Evolutionary conservation across 1,284 basidiomycete genomes (phyloP).

Genomic region (Sporisorium reilianum): DNA sequence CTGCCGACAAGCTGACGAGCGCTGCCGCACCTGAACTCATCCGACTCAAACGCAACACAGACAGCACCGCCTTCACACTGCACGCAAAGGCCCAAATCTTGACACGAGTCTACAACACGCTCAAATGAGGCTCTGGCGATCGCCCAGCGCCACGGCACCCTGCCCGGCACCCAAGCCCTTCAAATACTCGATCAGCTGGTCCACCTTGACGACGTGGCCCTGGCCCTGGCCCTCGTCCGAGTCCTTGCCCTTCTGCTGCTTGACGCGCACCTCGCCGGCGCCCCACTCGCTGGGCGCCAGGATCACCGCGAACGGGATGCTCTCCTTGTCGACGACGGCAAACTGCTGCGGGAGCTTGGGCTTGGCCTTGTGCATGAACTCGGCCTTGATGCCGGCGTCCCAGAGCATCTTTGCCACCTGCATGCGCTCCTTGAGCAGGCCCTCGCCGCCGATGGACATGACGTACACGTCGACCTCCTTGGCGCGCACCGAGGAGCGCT

Average conservation of each 20-base stretch:
- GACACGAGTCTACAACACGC: neutral
- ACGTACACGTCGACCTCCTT: slow-evolving; percentile 97
- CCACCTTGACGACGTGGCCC: slow-evolving; percentile 73
- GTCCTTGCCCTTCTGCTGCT: slow-evolving; percentile 86
- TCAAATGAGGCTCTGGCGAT: slow-evolving; percentile 36
- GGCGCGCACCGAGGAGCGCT: slow-evolving; percentile 74
- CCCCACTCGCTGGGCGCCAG: slow-evolving; percentile 88
- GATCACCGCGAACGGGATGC: slow-evolving; percentile 90
- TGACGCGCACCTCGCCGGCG: slow-evolving; percentile 78
- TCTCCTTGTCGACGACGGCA: slow-evolving; percentile 88
- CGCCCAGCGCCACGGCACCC: slow-evolving; percentile 16
- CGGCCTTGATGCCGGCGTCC: slow-evolving; percentile 90
- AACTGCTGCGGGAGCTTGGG: slow-evolving; percentile 80
- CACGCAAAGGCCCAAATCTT: too few species aligned
- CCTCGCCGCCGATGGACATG: slow-evolving; percentile 92
- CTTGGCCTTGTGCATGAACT: slow-evolving; percentile 93
- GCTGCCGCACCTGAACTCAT: too few species aligned
- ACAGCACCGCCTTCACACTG: too few species aligned
- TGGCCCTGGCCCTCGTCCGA: slow-evolving; percentile 74
- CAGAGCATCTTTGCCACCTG: slow-evolving; percentile 84
- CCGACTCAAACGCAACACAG: too few species aligned
- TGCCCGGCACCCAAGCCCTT: slow-evolving; percentile 56
- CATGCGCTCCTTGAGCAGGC: slow-evolving; percentile 87
- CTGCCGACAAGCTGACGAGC: neutral
- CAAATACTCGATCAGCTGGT: slow-evolving; percentile 79